Conservation (phyloP, 768 basidiomycete species). For the Xerocomellus dryophilus region DNA sequence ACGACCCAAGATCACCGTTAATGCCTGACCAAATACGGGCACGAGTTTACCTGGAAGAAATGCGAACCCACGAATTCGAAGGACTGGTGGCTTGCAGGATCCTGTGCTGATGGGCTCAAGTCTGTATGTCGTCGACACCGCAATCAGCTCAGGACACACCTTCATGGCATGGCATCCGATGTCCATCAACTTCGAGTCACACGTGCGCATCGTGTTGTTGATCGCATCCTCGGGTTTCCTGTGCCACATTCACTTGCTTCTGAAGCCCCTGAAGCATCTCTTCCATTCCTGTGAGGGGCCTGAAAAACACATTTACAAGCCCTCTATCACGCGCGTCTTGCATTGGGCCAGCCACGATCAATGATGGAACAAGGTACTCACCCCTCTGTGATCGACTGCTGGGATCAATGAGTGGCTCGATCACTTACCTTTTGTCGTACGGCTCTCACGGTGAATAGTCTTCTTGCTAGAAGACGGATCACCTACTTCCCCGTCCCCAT, state of each 20-base stretch:
- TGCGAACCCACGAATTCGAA: not conserved
- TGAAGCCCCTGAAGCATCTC: not conserved
- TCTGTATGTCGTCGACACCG: not conserved
- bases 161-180: not conserved
- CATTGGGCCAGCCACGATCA: slow-evolving; percentile 5
- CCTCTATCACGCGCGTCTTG: not conserved
- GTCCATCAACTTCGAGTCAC: not conserved
- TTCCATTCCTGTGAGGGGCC: slow-evolving; percentile 3
- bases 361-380: not conserved
- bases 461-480: not conserved
- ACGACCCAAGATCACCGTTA: no score
- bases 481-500: not conserved
- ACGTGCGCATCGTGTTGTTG: not conserved
- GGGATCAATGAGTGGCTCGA: slow-evolving; percentile 2
- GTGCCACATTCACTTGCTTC: not conserved
- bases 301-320: not conserved
- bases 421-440: not conserved
- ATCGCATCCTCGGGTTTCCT: not conserved
- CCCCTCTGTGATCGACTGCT: not conserved
- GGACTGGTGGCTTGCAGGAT: not conserved
- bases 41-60: not conserved
- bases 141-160: not conserved
- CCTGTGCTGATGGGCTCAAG: not conserved
- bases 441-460: not conserved
- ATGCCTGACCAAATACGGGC: not conserved